phyloP scores from a whole-genome alignment of 176 grass and related monocot species.

The Oryza punctata region DNA sequence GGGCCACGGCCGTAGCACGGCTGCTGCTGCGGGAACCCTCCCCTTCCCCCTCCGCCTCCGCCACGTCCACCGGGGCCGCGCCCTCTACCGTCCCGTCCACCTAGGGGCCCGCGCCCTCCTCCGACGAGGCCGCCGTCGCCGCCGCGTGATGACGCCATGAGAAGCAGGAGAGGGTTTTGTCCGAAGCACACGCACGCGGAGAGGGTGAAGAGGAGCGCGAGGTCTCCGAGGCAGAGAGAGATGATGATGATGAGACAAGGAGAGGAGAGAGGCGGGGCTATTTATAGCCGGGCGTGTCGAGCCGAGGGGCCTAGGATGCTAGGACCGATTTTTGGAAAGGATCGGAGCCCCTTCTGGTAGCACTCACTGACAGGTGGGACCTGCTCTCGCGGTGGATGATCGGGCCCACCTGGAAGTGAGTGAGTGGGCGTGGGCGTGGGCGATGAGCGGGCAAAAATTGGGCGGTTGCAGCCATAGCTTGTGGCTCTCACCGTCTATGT shows the following conservation, averaged over 20 bases:
- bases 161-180: not conserved
- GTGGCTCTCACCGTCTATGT: too few relatives aligned
- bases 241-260: too few relatives aligned
- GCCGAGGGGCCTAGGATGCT: too few relatives aligned
- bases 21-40: not conserved
- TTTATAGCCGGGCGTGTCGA: not conserved
- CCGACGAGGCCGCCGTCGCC: not conserved
- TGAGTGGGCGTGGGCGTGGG: too few relatives aligned
- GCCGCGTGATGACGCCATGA: conserved; percentile 44
- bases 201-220: not conserved
- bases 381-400: too few relatives aligned
- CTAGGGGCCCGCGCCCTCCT: not conserved
- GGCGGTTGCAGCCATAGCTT: too few relatives aligned
- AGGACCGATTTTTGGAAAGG: too few relatives aligned
- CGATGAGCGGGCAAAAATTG: too few relatives aligned
- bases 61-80: not conserved
- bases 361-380: too few relatives aligned
- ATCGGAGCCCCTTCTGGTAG: too few relatives aligned
- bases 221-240: not conserved
- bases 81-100: not conserved
- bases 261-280: not conserved
- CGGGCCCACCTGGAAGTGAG: too few relatives aligned
- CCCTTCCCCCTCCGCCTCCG: not conserved
- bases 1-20: not conserved
- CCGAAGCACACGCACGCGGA: too few relatives aligned